phyloP scores from a whole-genome alignment of 2,329 filamentous ascomycete genomes.

The Coniosporium tulheliwenetii region DNA sequence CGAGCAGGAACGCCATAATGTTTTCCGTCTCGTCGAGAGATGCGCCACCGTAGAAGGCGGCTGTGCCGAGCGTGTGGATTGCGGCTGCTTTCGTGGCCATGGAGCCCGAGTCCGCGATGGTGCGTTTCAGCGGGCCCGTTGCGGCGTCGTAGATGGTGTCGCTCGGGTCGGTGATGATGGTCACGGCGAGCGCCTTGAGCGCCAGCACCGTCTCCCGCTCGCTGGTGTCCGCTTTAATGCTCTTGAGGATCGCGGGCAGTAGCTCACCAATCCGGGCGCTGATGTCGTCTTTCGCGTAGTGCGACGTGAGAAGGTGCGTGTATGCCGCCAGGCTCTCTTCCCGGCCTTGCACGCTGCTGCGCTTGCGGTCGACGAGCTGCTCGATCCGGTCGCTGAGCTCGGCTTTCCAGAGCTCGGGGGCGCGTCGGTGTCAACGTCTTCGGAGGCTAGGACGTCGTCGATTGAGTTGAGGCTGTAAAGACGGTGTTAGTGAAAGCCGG shows the following conservation, averaged over 20 bases:
- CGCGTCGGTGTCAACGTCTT: conserved; percentile 34
- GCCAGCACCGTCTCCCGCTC: conserved; percentile 55
- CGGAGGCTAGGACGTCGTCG: conserved; percentile 43
- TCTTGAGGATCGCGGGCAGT: conserved; percentile 49
- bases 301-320: conserved; percentile 49
- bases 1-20: conserved; percentile 58
- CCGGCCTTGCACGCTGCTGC: conserved; percentile 55
- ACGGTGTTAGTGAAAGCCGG: neutral
- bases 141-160: conserved; percentile 51
- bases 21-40: conserved; percentile 52
- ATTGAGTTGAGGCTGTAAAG: conserved; percentile 43
- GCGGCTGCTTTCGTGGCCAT: conserved; percentile 50
- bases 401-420: conserved; percentile 42
- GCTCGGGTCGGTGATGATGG: conserved; percentile 50
- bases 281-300: conserved; percentile 50
- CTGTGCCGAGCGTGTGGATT: conserved; percentile 59
- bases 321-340: conserved; percentile 48
- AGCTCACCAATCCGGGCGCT: conserved; percentile 44
- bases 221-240: conserved; percentile 52
- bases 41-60: conserved; percentile 61
- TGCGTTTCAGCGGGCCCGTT: conserved; percentile 40
- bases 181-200: conserved; percentile 55
- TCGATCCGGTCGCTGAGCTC: conserved; percentile 51
- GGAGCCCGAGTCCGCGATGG: conserved; percentile 52
- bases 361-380: conserved; percentile 62